Evolutionary conservation across 345 rosid species (phyloP).

Genomic region (Syzygium grande): DNA sequence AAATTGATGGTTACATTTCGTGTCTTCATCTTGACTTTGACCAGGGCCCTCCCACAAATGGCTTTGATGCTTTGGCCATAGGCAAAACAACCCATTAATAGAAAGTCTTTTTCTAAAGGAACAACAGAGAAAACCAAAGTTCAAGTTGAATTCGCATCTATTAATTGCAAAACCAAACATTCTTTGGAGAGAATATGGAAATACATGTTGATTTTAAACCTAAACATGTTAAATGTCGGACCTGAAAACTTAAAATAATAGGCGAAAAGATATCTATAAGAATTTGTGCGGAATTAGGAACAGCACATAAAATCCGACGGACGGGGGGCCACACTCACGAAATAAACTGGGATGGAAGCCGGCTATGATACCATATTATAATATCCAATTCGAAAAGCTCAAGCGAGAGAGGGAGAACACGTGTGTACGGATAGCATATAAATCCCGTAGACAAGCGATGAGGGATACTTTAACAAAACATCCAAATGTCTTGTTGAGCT

Average conservation of each 20-base stretch:
- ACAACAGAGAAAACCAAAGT: not conserved
- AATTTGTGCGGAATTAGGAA: not conserved
- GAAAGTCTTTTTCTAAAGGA: not conserved
- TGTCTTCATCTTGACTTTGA: not conserved
- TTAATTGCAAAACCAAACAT: not conserved
- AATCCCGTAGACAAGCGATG: rapidly evolving
- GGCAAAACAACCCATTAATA: not conserved
- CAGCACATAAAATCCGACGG: not conserved
- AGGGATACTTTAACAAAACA: not conserved
- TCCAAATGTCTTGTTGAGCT: not conserved
- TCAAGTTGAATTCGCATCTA: not conserved
- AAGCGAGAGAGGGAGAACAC: not conserved
- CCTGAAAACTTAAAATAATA: too few species aligned
- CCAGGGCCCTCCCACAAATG: not conserved
- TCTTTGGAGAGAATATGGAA: not conserved
- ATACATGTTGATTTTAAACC: not conserved
- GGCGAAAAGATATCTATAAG: not conserved
- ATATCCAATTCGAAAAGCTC: not conserved
- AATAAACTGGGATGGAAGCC: not conserved
- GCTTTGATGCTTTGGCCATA: not conserved
- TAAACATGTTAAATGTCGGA: not conserved
- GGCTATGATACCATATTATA: rapidly evolving
- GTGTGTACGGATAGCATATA: not conserved
- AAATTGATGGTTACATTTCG: not conserved
- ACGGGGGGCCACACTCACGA: rapidly evolving